These are phyloP conservation scores for Apiotrichum siamense DNA, from an alignment of 1,284 basidiomycete species.

Conservation along the genomic window DNA sequence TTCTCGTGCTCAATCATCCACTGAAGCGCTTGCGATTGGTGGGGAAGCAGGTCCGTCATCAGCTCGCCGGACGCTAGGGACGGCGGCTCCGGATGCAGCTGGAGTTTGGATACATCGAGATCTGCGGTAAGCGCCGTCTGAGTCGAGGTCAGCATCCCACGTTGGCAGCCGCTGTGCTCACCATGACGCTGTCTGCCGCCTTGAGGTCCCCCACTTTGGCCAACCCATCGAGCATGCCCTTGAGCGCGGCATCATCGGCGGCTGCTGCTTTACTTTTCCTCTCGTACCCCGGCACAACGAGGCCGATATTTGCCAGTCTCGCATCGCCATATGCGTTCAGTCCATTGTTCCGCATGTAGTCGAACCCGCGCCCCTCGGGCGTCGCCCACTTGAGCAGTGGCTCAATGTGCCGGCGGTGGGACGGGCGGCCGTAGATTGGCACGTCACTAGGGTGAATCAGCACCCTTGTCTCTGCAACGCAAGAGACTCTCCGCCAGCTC, in stretches of 20 bases:
- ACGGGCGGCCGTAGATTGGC: conserved; percentile 60
- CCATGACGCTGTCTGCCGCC: conserved; percentile 59
- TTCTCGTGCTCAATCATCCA: conserved; percentile 76
- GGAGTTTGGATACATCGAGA: conserved; percentile 35
- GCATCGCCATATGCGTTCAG: conserved; percentile 5
- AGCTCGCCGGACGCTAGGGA: conserved; percentile 60
- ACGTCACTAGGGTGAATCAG: conserved; percentile 41
- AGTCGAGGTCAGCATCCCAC: not conserved
- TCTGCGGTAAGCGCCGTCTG: conserved; percentile 38
- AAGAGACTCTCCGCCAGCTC: no score
- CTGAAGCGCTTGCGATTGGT: conserved; percentile 52
- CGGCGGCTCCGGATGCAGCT: conserved; percentile 56
- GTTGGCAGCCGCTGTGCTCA: conserved; percentile 10
- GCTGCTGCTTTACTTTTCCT: conserved; percentile 45
- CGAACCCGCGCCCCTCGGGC: conserved; percentile 55
- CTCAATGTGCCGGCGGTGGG: conserved; percentile 57
- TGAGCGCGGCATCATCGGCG: conserved; percentile 55
- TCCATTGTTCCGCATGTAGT: conserved; percentile 25
- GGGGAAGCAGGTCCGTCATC: conserved; percentile 64
- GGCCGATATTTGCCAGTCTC: conserved; percentile 2
- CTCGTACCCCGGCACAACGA: not conserved
- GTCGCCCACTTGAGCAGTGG: conserved; percentile 67
- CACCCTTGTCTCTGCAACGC: not conserved
- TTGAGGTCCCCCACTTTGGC: conserved; percentile 65
- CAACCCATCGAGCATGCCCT: conserved; percentile 36